Base-by-base conservation (phyloP, 2,329 filamentous ascomycete genomes). In the Alternaria gansuensis region DNA sequence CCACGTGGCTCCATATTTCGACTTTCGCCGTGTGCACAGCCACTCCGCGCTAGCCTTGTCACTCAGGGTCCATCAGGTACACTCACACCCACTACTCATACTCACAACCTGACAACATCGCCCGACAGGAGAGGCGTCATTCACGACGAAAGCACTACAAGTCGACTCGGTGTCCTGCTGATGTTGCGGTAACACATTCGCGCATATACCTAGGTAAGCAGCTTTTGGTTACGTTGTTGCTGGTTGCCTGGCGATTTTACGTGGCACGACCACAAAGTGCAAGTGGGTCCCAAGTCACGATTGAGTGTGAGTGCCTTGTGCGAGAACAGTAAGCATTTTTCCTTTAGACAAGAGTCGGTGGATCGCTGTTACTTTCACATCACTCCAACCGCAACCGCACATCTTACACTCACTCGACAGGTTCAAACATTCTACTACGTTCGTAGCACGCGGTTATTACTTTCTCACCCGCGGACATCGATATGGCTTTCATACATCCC, bases 401-500 rank as follows among this genome's bases (percentile, higher is more conserved):
- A 8, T 39, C 10, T 33, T 37, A 49, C 46, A 26, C 34, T 39
- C 48, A 13, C 23, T 33, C 8, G 24, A 3, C 48, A 50, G 34
- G 23, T 39, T 37, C 34, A 11, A 40, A 36, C 23, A 1, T 39
- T 3, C 2, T 50, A n/a, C 4, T 36, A n/a, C 24, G 11, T 39
- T 36, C 23, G 11, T n/a, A 39, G n/a, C 34, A 50, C 14, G 23
- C 24, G 34, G 39, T 39, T 26, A 14, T 17, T 29, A 29, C 9
- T 24, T 17, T 14, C n/a, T 39, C 24, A 26, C 9, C 7, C 13
- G 14, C 13, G 23, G 21, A 36, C 2, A 11, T 26, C 33, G n/a
- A 29, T n/a, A 50, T 50, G 34, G n/a, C 48, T 50, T 39, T 9
- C 33, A 33, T 14, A 21, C 33, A 50, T 21, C 48, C 48, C 34